Evolutionary conservation across 2,329 filamentous ascomycete species (phyloP).

Genomic region (Raffaelea albimanens): DNA sequence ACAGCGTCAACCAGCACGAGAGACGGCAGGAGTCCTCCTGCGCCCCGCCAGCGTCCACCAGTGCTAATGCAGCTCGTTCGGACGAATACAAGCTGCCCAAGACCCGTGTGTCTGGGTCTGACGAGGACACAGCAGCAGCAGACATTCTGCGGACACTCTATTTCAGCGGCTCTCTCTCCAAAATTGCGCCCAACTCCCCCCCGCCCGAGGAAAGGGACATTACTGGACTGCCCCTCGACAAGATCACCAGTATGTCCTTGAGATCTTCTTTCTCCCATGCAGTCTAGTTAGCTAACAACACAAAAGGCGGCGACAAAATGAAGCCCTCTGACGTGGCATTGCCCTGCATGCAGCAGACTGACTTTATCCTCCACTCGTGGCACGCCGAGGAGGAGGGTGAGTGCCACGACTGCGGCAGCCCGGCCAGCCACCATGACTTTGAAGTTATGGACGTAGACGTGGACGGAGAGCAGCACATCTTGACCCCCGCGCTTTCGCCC

Average conservation of each 20-base stretch:
- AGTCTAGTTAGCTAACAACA: not conserved
- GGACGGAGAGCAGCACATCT: not conserved
- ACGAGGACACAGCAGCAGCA: not conserved
- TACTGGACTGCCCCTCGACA: too few species aligned
- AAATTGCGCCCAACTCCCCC: too few species aligned
- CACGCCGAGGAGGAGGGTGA: slow-evolving; percentile 3
- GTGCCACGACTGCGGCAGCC: not conserved
- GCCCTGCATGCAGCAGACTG: slow-evolving; percentile 14
- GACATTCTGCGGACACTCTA: not conserved
- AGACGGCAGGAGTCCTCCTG: too few species aligned
- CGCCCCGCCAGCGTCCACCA: too few species aligned
- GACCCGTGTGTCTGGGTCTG: not conserved
- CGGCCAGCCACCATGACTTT: not conserved
- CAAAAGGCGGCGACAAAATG: not conserved
- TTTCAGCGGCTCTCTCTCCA: too few species aligned
- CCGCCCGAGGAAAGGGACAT: too few species aligned
- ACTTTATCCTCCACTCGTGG: slow-evolving; percentile 11
- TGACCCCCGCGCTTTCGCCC: not conserved
- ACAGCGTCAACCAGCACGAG: too few species aligned
- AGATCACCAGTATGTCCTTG: too few species aligned
- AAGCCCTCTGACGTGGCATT: slow-evolving; percentile 4
- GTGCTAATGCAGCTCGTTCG: too few species aligned
- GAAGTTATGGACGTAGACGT: not conserved
- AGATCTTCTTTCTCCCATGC: too few species aligned
- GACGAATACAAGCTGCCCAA: too few species aligned